These are phyloP conservation scores for Fusarium hainanense DNA, from an alignment of 2,329 filamentous ascomycete genomes.

Conservation along the genomic window DNA sequence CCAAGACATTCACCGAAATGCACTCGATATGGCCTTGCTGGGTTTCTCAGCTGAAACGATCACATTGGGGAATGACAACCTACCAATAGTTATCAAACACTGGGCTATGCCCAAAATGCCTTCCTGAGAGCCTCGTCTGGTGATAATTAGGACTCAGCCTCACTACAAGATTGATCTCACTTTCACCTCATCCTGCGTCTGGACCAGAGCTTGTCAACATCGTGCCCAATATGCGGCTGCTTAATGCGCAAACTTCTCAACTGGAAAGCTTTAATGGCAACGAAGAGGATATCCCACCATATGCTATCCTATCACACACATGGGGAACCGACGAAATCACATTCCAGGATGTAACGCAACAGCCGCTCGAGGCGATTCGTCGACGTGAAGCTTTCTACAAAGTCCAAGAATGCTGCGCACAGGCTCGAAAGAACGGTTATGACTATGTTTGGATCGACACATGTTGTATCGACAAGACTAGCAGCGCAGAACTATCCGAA, in stretches of 20 bases:
- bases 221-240: constrained; percentile 42
- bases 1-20: neutral
- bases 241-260: constrained; percentile 38
- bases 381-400: constrained; percentile 32
- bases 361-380: neutral
- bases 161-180: neutral
- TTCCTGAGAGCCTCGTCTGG: neutral
- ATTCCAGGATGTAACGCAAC: constrained; percentile 43
- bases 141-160: neutral
- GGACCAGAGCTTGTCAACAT: neutral
- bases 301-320: constrained; percentile 53
- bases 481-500: constrained; percentile 44
- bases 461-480: constrained; percentile 47
- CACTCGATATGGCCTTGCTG: neutral
- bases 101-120: neutral
- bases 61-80: neutral
- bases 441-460: constrained; percentile 46
- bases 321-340: constrained; percentile 49
- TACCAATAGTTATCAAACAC: neutral
- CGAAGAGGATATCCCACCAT: constrained; percentile 36
- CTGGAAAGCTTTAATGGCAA: constrained; percentile 41
- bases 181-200: neutral
- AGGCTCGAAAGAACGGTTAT: constrained; percentile 23
- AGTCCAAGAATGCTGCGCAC: constrained; percentile 24
- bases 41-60: neutral